A percentile compares a stretch with the other conserved stretches of the same genome.
phyloP scores from a whole-genome alignment of 1,139 yeast genomes.

The Blastobotrys elegans region DNA sequence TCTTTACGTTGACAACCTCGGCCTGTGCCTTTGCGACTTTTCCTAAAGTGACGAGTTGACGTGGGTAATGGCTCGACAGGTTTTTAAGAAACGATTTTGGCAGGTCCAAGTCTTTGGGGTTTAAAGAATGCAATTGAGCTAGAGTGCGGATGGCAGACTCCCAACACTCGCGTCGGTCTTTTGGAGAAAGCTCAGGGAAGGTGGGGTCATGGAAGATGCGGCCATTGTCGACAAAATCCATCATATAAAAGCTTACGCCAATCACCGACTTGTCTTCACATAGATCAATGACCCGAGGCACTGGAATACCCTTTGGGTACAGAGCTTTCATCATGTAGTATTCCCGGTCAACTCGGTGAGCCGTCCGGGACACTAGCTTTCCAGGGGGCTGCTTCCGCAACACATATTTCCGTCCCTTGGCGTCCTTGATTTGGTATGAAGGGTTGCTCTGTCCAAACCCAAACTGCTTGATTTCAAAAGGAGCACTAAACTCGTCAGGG shows the following conservation, averaged over 20 bases:
- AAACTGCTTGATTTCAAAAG: slow-evolving; percentile 43
- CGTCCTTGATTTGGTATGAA: slow-evolving; percentile 47
- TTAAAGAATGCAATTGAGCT: slow-evolving; percentile 47
- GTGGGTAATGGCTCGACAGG: slow-evolving; percentile 44
- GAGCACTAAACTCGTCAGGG: slow-evolving; percentile 23
- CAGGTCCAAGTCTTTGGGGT: slow-evolving; percentile 41
- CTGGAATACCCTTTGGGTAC: slow-evolving; percentile 40
- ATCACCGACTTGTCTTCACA: slow-evolving; percentile 56
- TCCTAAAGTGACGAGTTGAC: slow-evolving; percentile 48
- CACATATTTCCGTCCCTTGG: slow-evolving; percentile 41
- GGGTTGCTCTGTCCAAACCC: slow-evolving; percentile 62
- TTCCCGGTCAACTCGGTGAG: slow-evolving; percentile 61
- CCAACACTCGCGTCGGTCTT: slow-evolving; percentile 40
- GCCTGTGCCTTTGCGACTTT: slow-evolving; percentile 46
- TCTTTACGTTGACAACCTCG: slow-evolving; percentile 17
- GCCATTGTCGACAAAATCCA: slow-evolving; percentile 54
- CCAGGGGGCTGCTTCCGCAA: slow-evolving; percentile 55
- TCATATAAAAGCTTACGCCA: slow-evolving; percentile 61
- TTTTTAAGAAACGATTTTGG: slow-evolving; percentile 42
- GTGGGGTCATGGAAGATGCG: slow-evolving; percentile 53
- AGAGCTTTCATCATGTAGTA: slow-evolving; percentile 46
- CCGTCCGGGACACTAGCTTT: slow-evolving; percentile 49
- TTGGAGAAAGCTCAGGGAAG: slow-evolving; percentile 38
- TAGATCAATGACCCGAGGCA: slow-evolving; percentile 61
- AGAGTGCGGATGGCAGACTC: slow-evolving; percentile 40